These are phyloP conservation scores for Pascua sp. DNA, from an alignment of 1,284 basidiomycete genomes.

Conservation along the genomic window DNA sequence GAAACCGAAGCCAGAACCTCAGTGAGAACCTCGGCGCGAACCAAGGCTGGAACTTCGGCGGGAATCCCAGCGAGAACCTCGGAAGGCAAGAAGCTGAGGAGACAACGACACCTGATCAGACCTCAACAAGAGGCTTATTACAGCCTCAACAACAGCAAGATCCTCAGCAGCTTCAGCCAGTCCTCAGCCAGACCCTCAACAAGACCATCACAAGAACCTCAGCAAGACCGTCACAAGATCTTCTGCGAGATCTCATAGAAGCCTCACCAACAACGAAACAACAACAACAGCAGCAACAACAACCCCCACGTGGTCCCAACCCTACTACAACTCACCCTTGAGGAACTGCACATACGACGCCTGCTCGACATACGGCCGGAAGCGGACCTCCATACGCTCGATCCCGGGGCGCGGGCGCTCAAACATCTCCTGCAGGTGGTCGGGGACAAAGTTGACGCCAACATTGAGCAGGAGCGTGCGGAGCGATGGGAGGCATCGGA, in stretches of 20 bases:
- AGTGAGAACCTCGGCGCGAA: no score
- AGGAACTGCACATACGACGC: conserved; percentile 50
- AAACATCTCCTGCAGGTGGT: conserved; percentile 50
- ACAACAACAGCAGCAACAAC: no score
- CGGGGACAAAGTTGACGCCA: conserved; percentile 50
- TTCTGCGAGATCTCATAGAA: neutral
- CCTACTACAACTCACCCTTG: conserved; percentile 28
- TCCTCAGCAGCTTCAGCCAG: no score
- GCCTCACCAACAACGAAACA: neutral
- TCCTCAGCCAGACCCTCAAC: no score
- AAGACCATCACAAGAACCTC: no score
- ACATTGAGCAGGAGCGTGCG: conserved; percentile 43
- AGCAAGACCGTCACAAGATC: neutral
- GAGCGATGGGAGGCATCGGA: conserved; percentile 40
- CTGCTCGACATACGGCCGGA: conserved; percentile 50
- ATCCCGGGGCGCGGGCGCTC: conserved; percentile 34
- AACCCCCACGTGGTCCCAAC: neutral
- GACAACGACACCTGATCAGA: no score
- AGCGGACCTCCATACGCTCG: conserved; percentile 43
- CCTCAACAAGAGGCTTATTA: no score
- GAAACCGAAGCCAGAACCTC: no score
- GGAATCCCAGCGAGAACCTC: no score
- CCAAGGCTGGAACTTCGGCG: no score
- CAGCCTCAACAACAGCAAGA: no score
- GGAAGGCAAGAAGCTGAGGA: no score